A percentile compares a stretch with the other conserved stretches of the same genome.
These are phyloP conservation scores for Chalciporus piperatus DNA, from an alignment of 768 basidiomycete species.

Conservation along the genomic window DNA sequence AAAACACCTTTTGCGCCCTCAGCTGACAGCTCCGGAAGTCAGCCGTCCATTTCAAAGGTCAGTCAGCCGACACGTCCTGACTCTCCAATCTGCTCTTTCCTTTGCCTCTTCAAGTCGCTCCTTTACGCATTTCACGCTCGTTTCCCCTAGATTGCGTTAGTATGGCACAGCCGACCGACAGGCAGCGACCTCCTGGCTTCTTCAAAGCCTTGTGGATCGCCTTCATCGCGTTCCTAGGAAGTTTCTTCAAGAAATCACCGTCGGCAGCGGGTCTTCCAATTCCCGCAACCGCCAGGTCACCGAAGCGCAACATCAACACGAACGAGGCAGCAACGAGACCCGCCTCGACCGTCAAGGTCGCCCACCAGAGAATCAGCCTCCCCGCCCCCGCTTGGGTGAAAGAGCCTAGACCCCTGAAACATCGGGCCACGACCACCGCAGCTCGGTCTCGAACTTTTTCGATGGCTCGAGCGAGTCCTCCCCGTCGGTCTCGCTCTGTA, in stretches of 20 bases:
- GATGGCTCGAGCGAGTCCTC: neutral
- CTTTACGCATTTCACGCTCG: neutral
- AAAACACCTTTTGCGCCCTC: neutral
- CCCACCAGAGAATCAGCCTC: neutral
- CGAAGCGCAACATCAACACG: neutral
- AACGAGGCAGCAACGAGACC: neutral
- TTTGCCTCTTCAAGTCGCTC: neutral
- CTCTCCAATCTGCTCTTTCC: neutral
- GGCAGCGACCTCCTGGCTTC: neutral
- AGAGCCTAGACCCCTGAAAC: slow-evolving; percentile 12
- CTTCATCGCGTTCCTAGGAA: slow-evolving; percentile 5
- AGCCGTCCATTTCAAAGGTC: slow-evolving; percentile 1
- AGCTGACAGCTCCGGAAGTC: slow-evolving; percentile 3
- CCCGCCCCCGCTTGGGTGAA: neutral
- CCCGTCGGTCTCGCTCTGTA: slow-evolving; percentile 3
- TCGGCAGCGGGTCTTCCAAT: slow-evolving; percentile 12
- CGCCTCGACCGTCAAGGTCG: neutral
- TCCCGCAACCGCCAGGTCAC: slow-evolving; percentile 12
- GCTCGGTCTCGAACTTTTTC: slow-evolving; percentile 5
- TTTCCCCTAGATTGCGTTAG: neutral
- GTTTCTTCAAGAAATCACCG: slow-evolving; percentile 12
- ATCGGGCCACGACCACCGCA: slow-evolving; percentile 2
- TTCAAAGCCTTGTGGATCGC: slow-evolving; percentile 20
- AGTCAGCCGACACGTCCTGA: neutral
- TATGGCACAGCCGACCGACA: neutral